Base-by-base conservation (phyloP, 2,329 filamentous ascomycete species). In the Colletotrichum lindemuthianum region DNA sequence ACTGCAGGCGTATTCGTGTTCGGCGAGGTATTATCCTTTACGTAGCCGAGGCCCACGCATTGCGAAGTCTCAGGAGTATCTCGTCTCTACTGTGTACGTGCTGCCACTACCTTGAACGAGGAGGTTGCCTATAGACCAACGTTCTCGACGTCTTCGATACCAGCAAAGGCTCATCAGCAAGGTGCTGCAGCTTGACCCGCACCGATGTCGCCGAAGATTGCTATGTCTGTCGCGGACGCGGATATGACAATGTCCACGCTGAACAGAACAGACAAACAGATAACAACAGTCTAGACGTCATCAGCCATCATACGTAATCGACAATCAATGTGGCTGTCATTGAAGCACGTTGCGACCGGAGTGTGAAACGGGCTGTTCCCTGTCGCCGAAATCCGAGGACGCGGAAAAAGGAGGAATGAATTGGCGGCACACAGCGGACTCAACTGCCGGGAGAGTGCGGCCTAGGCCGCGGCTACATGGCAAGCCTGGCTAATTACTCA, bases 311-410 rank as follows among this genome's bases (percentile, higher is more conserved):
- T 47, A 33, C 13, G 60, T 50, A 41, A 48, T 57, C 36, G 36
- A 54, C 41, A 56, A 24, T 24, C 24, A 61, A 40, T 65, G 51
- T 65, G 61, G 41, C 61, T 65, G 58, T 61, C 61, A 61, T 65
- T 7, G 61, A 55, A 9, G 50, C 15, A 37, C 32, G 43, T 37
- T 37, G 41, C 13, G 12, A 39, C 51, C 15, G 36, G 40, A 40
- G 51, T 55, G 44, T 44, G 37, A 24, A 24, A 40, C n/a, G 40
- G 8, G 41, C 33, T n/a, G 61, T 41, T 61, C 45, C 39, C 40
- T 61, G 61, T 45, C 40, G 55, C 41, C 55, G 58, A 50, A 61
- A 41, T 36, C 61, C 61, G 45, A 61, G 58, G 34, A 32, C 37
- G 34, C 61, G 58, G 61, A 41, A 39, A 41, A 13, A 51, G 37